phyloP scores from a whole-genome alignment of 2,329 filamentous ascomycete species.

The Ophiocordyceps sinensis region DNA sequence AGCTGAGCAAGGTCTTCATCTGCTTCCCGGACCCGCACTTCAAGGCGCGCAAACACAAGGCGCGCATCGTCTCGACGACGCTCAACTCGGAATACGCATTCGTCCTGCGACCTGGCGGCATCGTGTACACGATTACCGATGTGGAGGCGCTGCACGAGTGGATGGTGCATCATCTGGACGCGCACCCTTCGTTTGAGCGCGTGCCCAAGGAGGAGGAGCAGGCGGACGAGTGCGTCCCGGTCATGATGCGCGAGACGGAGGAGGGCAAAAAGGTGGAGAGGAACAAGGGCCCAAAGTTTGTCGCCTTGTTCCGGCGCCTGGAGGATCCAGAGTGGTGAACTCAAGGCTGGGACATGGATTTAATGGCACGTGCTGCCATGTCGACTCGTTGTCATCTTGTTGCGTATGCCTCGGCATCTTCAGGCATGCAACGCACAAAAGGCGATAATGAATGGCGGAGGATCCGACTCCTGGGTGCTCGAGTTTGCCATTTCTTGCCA shows the following conservation, averaged over 20 bases:
- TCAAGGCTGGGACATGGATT: not conserved
- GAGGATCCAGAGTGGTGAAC: conserved; percentile 64
- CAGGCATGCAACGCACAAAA: too few species aligned
- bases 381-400: too few species aligned
- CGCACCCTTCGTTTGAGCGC: conserved; percentile 65
- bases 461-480: too few species aligned
- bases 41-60: conserved; percentile 94
- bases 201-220: conserved; percentile 53
- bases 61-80: conserved; percentile 77
- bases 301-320: conserved; percentile 71
- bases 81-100: conserved; percentile 91
- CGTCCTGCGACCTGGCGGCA: conserved; percentile 65
- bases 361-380: too few species aligned
- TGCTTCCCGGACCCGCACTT: conserved; percentile 99
- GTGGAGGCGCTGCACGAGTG: conserved; percentile 86
- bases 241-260: conserved; percentile 78
- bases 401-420: too few species aligned
- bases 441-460: too few species aligned
- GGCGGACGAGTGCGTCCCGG: conserved; percentile 52
- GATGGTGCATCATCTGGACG: conserved; percentile 80
- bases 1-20: conserved; percentile 85
- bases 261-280: conserved; percentile 93
- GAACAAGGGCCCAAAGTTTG: conserved; percentile 81
- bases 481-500: too few species aligned
- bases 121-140: conserved; percentile 94